Base-by-base conservation (phyloP, 345 rosid species). In the Noccaea caerulescens region DNA sequence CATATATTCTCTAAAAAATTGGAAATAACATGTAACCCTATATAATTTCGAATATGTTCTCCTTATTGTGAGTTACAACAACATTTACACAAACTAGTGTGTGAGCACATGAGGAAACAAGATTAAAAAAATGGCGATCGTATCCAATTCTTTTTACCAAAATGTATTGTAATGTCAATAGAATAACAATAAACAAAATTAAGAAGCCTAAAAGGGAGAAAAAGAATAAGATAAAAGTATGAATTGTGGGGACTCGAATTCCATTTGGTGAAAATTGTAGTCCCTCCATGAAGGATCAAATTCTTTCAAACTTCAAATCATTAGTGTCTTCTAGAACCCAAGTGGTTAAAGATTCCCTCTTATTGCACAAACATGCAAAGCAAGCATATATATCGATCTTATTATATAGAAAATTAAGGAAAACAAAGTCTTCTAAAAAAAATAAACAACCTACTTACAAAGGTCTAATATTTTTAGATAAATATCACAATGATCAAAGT, bases 261-360 rank as follows among this genome's bases (percentile, higher is more conserved):
- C 50, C 74, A 61, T 62, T 75, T 61, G 69, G 69, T 66, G 78
- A 75, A 75, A 68, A 60, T 36, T 60, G 69, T 68, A 73, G 68
- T 68, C 73, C 64, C 69, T 75, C 73, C 73, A 68, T 36, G 58
- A 62, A 49, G 70, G 75, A 75, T 75, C 75, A 62, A 63, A 76
- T 69, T 63, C 75, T 76, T 76, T 69, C 70, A 76, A 76, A 63
- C 79, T 56, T 69, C 65, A 76, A 76, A 76, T 76, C 79, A 76
- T 76, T 63, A 55, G 32, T 57, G 75, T 63, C 70, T 76, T 76
- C 79, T 76, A 76, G 75, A 76, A 69, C 65, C 73, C 79, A 69
- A 76, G 75, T 76, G 70, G 75, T 63, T 63, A 63, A 56, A 69
- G 75, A 68, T 63, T 76, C 75, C 66, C 6, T 62, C 38, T 55